Evolutionary conservation across 2,329 filamentous ascomycete genomes (phyloP).

Genomic region (Penicillium janthinellum): DNA sequence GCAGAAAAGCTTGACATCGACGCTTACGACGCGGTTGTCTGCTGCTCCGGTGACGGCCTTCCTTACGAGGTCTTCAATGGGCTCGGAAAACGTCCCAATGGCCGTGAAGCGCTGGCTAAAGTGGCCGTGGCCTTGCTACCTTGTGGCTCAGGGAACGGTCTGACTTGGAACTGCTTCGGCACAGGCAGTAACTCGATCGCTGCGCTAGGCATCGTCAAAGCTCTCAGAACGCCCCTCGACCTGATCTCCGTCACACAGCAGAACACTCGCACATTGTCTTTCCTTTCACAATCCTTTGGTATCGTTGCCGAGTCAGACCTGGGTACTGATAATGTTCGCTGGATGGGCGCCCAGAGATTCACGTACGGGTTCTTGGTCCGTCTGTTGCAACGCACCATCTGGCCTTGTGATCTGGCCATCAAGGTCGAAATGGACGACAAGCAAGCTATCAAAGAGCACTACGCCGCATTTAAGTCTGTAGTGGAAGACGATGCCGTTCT

Average conservation of each 20-base stretch:
- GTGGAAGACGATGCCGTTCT: constrained; percentile 29
- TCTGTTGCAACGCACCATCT: constrained; percentile 73
- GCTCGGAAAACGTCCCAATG: constrained; percentile 74
- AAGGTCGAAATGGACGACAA: constrained; percentile 82
- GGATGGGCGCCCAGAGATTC: constrained; percentile 88
- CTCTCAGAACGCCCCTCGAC: constrained; percentile 79
- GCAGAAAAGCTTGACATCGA: constrained; percentile 74
- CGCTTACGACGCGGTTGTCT: constrained; percentile 79
- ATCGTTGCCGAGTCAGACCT: constrained; percentile 89
- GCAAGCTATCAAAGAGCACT: constrained; percentile 70
- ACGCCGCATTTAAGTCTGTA: constrained; percentile 52
- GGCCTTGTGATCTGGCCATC: constrained; percentile 85
- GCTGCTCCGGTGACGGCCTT: constrained; percentile 89
- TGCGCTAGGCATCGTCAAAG: constrained; percentile 84
- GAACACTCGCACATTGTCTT: constrained; percentile 72
- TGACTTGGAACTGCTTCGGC: constrained; percentile 87
- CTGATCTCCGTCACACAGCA: constrained; percentile 86
- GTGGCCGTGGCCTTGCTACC: constrained; percentile 85
- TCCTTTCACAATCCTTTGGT: constrained; percentile 86
- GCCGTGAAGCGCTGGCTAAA: constrained; percentile 70
- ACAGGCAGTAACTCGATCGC: constrained; percentile 74
- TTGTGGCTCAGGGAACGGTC: constrained; percentile 90
- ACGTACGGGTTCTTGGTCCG: constrained; percentile 80
- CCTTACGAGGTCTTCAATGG: constrained; percentile 96
- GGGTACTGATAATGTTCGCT: constrained; percentile 84